phyloP scores from a whole-genome alignment of 139 green algal species.

The Tetraselmis chui region DNA sequence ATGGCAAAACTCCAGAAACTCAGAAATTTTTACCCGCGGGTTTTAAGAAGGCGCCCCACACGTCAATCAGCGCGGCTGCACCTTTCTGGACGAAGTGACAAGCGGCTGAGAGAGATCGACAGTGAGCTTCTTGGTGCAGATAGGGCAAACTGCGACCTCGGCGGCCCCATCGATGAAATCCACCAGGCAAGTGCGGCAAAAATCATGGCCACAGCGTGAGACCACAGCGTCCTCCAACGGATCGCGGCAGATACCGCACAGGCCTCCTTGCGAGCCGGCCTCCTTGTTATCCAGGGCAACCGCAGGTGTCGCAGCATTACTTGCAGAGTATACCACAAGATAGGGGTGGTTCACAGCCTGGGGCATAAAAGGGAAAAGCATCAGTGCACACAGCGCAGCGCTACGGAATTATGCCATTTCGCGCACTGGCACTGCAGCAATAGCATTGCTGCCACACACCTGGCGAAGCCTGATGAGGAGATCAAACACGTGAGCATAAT shows the following conservation, averaged over 20 bases:
- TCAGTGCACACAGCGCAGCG: not conserved
- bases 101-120: conserved; percentile 60
- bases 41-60: too few species aligned
- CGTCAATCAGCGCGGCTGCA: too few species aligned
- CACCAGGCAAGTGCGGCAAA: conserved; percentile 70
- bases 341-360: conserved; percentile 85
- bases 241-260: conserved; percentile 74
- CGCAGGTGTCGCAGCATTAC: conserved; percentile 16
- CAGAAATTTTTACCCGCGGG: too few species aligned
- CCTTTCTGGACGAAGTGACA: too few species aligned
- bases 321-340: conserved; percentile 71
- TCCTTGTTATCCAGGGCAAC: conserved; percentile 3
- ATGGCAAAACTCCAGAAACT: too few species aligned
- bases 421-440: too few species aligned
- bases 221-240: conserved; percentile 55
- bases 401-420: too few species aligned
- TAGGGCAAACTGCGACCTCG: conserved; percentile 46
- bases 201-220: conserved; percentile 61
- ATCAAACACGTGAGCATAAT: conserved; percentile 90
- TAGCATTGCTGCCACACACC: conserved; percentile 11
- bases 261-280: not conserved
- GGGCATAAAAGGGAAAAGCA: not conserved
- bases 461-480: conserved; percentile 80
- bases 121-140: conserved; percentile 61
- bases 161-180: conserved; percentile 55